Conservation (phyloP, 345 rosid species). For the Turritis glabra region DNA sequence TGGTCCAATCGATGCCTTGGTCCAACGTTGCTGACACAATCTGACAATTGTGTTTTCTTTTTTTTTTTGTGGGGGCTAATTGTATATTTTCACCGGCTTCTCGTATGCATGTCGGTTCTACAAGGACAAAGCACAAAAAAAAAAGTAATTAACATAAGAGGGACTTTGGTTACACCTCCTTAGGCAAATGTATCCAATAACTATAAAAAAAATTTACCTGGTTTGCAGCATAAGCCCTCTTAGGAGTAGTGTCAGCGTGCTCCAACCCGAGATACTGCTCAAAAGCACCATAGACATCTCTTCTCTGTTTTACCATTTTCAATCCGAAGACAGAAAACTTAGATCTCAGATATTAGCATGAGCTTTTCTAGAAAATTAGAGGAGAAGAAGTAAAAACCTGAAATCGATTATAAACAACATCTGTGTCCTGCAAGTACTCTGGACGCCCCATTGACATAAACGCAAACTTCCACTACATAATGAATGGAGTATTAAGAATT, state of each 20-base stretch:
- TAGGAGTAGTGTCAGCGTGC: constrained; percentile 80
- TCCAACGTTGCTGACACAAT: constrained; percentile 30
- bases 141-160: not conserved
- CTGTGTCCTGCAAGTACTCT: constrained; percentile 86
- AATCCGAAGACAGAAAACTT: not conserved
- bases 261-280: constrained; percentile 98
- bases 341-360: not conserved
- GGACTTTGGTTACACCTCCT: not conserved
- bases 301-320: constrained; percentile 53
- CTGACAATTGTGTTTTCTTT: not conserved
- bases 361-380: not conserved
- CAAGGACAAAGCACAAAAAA: constrained; percentile 12
- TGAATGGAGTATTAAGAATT: not conserved
- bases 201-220: constrained; percentile 50
- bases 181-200: not conserved
- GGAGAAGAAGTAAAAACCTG: constrained; percentile 51
- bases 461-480: constrained; percentile 90
- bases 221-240: constrained; percentile 69
- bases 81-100: constrained; percentile 79
- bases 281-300: constrained; percentile 94
- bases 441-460: constrained; percentile 86
- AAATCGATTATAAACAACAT: constrained; percentile 73
- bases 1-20: constrained; percentile 26
- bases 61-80: constrained; percentile 35
- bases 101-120: constrained; percentile 72